Percentiles rank a stretch among this genome's conserved stretches.
These are phyloP conservation scores for Catharanthus roseus DNA, from an alignment of 257 asterid species.

Conservation along the genomic window DNA sequence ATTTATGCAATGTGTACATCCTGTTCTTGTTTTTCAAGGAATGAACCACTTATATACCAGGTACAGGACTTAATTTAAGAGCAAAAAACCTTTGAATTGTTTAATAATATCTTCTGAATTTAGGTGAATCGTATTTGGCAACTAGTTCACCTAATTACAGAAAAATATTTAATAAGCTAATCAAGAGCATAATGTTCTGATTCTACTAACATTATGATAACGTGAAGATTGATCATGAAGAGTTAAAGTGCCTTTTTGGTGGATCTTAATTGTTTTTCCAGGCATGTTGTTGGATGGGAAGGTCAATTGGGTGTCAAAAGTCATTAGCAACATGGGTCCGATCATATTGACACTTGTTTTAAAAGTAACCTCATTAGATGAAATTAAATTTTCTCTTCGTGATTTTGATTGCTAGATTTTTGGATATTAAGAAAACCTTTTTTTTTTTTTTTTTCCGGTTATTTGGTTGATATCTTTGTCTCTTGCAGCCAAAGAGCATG, in stretches of 20 bases:
- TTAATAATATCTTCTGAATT: neutral
- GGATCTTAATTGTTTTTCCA: neutral
- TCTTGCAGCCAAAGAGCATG: constrained; percentile 53
- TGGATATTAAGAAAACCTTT: neutral
- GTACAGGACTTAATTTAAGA: neutral
- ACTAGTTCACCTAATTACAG: neutral
- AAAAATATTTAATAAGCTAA: neutral
- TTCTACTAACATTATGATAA: neutral
- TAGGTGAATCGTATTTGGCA: neutral
- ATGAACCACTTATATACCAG: neutral
- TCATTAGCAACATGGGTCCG: neutral
- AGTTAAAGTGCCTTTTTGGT: neutral
- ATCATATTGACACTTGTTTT: neutral
- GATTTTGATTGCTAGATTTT: neutral
- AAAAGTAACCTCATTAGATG: neutral
- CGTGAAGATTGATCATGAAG: neutral
- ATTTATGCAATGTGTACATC: neutral
- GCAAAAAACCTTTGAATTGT: neutral
- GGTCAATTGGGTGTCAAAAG: neutral
- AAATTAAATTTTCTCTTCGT: neutral
- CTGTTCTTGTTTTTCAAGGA: neutral
- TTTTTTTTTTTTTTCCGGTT: too few species aligned
- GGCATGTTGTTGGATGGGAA: neutral
- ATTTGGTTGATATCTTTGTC: constrained; percentile 4
- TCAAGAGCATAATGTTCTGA: neutral